Evolutionary conservation across 352 stramenopile genomes (phyloP).

Genomic region (Stephanocyclus meneghinianus): DNA sequence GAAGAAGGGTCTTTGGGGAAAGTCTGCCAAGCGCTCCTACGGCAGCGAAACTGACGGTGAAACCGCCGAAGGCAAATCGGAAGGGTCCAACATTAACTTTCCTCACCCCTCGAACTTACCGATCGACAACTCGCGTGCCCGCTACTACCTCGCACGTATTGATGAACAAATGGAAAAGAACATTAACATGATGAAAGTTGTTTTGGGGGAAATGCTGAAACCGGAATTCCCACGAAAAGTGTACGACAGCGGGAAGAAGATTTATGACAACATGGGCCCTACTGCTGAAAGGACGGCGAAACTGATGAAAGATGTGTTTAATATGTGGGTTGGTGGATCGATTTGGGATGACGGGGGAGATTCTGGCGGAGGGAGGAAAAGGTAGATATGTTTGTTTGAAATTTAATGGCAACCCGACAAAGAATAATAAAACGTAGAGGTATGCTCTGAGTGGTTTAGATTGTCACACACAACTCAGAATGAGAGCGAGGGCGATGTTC

Average conservation of each 20-base stretch:
- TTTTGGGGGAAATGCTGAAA: constrained; percentile 20
- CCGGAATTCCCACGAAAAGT: constrained; percentile 39
- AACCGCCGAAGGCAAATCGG: neutral
- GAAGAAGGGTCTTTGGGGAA: constrained; percentile 31
- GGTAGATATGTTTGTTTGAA: neutral
- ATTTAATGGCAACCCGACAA: neutral
- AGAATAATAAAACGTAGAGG: neutral
- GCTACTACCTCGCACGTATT: constrained; percentile 39
- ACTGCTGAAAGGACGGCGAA: constrained; percentile 34
- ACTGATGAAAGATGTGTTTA: constrained; percentile 43
- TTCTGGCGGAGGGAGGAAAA: constrained; percentile 1
- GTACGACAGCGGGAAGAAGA: constrained; percentile 25
- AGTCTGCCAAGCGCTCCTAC: constrained; percentile 5
- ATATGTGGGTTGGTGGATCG: constrained; percentile 28
- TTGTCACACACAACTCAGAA: too few relatives aligned
- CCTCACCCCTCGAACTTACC: neutral
- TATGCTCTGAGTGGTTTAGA: too few relatives aligned
- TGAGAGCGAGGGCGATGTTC: too few relatives aligned
- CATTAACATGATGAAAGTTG: constrained; percentile 31
- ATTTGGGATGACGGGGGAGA: neutral
- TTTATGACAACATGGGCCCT: constrained; percentile 32
- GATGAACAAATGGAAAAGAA: constrained; percentile 51
- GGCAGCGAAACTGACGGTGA: neutral
- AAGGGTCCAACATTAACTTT: neutral
- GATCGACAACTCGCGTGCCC: neutral